Conservation (phyloP, 768 basidiomycete species). For the Cystobasidium ongulense region DNA sequence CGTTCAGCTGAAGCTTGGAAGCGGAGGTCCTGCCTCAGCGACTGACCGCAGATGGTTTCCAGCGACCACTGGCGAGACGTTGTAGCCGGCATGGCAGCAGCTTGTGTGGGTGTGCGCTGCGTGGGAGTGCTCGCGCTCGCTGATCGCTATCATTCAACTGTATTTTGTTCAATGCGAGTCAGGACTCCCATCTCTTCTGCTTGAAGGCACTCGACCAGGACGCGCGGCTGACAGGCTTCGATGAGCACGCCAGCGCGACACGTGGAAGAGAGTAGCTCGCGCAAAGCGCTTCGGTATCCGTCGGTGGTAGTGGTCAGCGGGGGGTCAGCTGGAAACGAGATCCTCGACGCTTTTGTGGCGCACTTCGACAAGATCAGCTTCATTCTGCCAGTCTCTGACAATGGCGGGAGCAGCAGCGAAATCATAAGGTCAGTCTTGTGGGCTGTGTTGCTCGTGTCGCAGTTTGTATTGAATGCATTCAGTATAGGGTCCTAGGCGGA, state of each 20-base stretch:
- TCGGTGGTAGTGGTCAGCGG: slow-evolving; percentile 75
- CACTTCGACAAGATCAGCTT: slow-evolving; percentile 56
- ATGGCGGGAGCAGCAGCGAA: slow-evolving; percentile 89
- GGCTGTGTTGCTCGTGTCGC: neutral
- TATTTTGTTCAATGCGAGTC: too few species aligned
- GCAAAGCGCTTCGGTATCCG: slow-evolving; percentile 33
- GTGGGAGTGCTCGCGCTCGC: too few species aligned
- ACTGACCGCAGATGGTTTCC: too few species aligned
- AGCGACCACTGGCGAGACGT: too few species aligned
- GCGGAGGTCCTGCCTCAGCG: too few species aligned
- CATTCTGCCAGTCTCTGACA: slow-evolving; percentile 85
- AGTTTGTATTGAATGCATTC: slow-evolving; percentile 52
- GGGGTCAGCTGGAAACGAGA: slow-evolving; percentile 87
- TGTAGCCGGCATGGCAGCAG: too few species aligned
- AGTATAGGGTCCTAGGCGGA: slow-evolving; percentile 12
- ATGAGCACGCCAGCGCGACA: neutral
- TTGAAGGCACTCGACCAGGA: neutral
- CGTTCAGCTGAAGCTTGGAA: too few species aligned
- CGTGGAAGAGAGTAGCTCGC: neutral
- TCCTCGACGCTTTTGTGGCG: slow-evolving; percentile 69
- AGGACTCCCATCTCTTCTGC: too few species aligned
- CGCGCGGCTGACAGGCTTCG: neutral
- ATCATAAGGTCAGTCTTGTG: slow-evolving; percentile 15
- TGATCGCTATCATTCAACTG: too few species aligned
- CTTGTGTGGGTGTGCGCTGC: too few species aligned